phyloP scores from a whole-genome alignment of 2,329 filamentous ascomycete species.

The Talaromyces marneffei region DNA sequence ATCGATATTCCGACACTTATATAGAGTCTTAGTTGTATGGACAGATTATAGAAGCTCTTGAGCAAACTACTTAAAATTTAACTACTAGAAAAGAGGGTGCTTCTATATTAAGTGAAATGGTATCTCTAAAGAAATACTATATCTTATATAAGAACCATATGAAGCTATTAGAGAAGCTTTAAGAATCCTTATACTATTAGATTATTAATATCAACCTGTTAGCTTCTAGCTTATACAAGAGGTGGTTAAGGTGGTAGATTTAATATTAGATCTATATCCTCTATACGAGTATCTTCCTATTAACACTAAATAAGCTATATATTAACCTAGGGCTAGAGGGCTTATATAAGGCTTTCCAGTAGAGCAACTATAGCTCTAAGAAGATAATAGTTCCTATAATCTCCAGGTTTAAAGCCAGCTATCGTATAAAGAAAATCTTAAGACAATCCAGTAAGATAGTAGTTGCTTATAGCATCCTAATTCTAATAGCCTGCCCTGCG shows the following conservation, averaged over 20 bases:
- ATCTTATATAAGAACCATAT: neutral
- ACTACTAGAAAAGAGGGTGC: neutral
- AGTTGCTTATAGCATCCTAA: neutral
- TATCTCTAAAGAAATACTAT: neutral
- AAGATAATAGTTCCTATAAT: neutral
- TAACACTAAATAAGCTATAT: no score
- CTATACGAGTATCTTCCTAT: no score
- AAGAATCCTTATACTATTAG: neutral
- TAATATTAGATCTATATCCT: neutral
- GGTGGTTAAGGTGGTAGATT: neutral
- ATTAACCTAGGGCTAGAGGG: conserved; percentile 6
- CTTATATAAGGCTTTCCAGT: neutral
- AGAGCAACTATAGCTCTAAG: neutral
- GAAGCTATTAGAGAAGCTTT: neutral
- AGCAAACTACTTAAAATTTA: neutral
- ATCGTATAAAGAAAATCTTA: neutral
- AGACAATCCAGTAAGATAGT: neutral
- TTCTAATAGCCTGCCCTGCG: neutral
- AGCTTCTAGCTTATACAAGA: neutral
- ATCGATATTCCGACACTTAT: no score
- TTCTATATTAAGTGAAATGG: neutral
- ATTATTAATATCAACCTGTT: neutral
- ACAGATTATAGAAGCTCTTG: neutral
- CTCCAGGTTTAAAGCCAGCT: neutral
- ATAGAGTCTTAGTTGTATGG: neutral